Evolutionary conservation across 2,329 filamentous ascomycete species (phyloP).

Genomic region (Calonectria montana): DNA sequence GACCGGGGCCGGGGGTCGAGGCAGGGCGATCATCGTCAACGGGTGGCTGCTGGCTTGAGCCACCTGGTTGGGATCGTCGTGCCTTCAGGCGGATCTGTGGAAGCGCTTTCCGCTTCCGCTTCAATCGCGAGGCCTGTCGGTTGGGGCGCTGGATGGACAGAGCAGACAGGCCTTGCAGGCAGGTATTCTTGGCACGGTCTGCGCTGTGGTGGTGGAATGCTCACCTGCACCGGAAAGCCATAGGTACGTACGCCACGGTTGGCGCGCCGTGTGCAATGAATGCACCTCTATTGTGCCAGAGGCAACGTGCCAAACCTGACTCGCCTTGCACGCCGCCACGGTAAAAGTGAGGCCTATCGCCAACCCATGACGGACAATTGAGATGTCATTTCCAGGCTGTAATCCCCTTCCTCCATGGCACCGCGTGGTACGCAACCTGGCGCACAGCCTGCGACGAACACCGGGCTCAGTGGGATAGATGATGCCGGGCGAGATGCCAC

Average conservation of each 20-base stretch:
- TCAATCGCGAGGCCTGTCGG: conserved; percentile 19
- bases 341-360: conserved; percentile 2
- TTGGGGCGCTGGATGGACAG: not conserved
- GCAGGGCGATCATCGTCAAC: conserved; percentile 46
- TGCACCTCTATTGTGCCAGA: not conserved
- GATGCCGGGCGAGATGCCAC: not conserved
- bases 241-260: not conserved
- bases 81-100: conserved; percentile 34
- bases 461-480: not conserved
- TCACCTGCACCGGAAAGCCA: not conserved
- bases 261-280: not conserved
- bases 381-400: not conserved
- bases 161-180: not conserved
- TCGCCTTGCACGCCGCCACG: conserved; percentile 2
- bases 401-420: not conserved
- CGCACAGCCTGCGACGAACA: not conserved
- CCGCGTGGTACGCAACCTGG: not conserved
- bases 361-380: not conserved
- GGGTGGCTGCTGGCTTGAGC: conserved; percentile 42
- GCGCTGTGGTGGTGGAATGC: conserved; percentile 10
- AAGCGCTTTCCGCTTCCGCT: conserved; percentile 28
- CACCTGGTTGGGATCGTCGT: conserved; percentile 40
- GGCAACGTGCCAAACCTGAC: conserved; percentile 12
- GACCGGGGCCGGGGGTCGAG: conserved; percentile 35
- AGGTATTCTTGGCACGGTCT: conserved; percentile 10